Base-by-base conservation (phyloP, 768 basidiomycete species). In the Coprinopsis sp. region DNA sequence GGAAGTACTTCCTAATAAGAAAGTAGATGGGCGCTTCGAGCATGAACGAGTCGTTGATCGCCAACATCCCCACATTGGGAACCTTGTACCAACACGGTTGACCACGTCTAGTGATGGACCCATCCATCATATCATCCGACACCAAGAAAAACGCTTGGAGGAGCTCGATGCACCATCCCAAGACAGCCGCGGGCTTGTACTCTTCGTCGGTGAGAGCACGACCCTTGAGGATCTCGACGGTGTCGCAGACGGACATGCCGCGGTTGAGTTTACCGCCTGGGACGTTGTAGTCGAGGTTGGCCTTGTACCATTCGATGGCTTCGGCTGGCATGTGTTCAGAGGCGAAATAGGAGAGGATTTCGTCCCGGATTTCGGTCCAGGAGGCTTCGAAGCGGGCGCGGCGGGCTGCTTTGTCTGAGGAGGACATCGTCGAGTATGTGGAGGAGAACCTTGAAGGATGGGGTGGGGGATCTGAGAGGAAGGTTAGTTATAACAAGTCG, bases 61-160 rank as follows among this genome's bases (percentile, higher is more conserved):
- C 93, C 52, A 96, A 81, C 67, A 83, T 82, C 37, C 83, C 83
- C 51, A 95, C 82, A 12, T 64, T 56, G 2, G 70, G 70, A 19
- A 69, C 55, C 49, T 73, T 78, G 71, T 95, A 97, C 90, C 91
- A 99, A 69, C 95, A 99, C 2, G 93, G 87, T 65, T 96, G 94
- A 3, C 87, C 84, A 8, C 95, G 85, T 21, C 95, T 86, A 10
- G 95, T 97, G 56, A 98, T 85, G 37, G 88, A 91, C 16, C 77
- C 64, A 62, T 99, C 95, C 96, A 99, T 99, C 58, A 98, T 93
- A 65, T 98, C 95, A 66, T 99, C 91, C 3, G 91, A 79, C 46
- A 96, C 91, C 46, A 98, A 81, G 84, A 98, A 97, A 69, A 86
- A 96, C 0, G 92, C 93, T 84, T 98, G 95, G 6, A 99, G 79